Evolutionary conservation across 2,329 filamentous ascomycete species (phyloP), one percentile per base, ranked within the genome.

Genomic region (Trichoderma asperellum): DNA sequence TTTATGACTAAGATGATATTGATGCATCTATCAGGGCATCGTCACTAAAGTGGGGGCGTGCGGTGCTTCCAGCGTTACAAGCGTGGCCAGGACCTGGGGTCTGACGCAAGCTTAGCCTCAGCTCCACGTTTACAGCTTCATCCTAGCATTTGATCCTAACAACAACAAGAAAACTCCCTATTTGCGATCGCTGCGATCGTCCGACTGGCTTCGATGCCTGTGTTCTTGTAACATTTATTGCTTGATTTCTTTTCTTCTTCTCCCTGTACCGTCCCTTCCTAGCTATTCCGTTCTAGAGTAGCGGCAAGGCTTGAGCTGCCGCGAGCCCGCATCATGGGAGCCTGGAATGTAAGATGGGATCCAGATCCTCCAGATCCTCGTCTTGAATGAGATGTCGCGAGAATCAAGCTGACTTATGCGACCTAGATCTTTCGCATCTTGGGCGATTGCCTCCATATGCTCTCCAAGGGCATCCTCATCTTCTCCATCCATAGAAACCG

Each of bases 381-480:
- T 27, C 16, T 21, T 12, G 29, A 34, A 66, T 24, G 40, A 10
- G 32, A 29, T 14, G 37, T 21, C 34, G n/a, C 11, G 27, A 27
- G 11, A 10, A 18, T 29, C 49, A 56, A 61, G 57, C 68, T 67
- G 16, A 67, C 27, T 29, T 27, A 2, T 56, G 52, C 29, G 35
- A n/a, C 55, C 21, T 49, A 89, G 87, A 72, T 87, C 75, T 88
- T 97, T 81, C 92, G 93, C 76, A 87, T 96, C 76, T 79, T 93
- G 75, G 95, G 88, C 78, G 95, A 98, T 79, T 81, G 95, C 75
- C 93, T 92, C 76, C 95, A 98, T 79, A 88, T 93, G 57, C 84
- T 89, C 60, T 96, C 94, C 69, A 97, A 97, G 86, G 89, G 90
- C 79, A 96, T 97, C 77, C 86, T 97, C 75, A 93, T 97, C 82